Evolutionary conservation across 2,329 filamentous ascomycete species (phyloP).

Genomic region (Aspergillus tanneri): DNA sequence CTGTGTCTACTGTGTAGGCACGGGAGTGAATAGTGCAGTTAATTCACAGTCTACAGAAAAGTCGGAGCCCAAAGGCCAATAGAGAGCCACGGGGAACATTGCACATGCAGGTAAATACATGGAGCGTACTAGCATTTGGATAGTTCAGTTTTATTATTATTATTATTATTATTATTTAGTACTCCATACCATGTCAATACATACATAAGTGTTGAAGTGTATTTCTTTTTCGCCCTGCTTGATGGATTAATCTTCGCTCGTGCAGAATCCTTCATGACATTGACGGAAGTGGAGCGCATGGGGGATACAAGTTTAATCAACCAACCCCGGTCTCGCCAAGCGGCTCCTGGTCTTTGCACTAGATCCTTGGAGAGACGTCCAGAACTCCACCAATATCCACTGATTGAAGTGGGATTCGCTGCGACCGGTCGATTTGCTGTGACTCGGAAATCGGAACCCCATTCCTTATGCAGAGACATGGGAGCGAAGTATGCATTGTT

Average conservation of each 20-base stretch:
- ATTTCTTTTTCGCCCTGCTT: neutral
- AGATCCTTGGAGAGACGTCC: neutral
- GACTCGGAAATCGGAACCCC: neutral
- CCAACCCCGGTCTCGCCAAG: too few relatives aligned
- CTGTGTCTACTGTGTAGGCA: neutral
- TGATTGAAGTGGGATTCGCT: neutral
- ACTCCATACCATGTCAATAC: too few relatives aligned
- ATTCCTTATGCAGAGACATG: neutral
- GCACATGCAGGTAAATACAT: too few relatives aligned
- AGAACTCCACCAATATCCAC: neutral
- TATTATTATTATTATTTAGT: too few relatives aligned
- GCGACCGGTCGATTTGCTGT: neutral
- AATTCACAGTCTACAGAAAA: neutral
- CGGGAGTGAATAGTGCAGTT: neutral
- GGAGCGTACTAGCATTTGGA: too few relatives aligned
- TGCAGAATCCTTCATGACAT: constrained; percentile 5
- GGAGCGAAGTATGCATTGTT: neutral
- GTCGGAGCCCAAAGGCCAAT: neutral
- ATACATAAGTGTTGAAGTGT: too few relatives aligned
- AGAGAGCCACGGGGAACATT: neutral
- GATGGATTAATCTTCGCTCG: constrained; percentile 3
- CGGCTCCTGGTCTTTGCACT: neutral
- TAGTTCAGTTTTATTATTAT: too few relatives aligned
- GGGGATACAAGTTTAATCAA: neutral
- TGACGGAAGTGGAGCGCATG: neutral